Conservation (phyloP, 2,329 filamentous ascomycete species). For the Botrytis tulipae region DNA sequence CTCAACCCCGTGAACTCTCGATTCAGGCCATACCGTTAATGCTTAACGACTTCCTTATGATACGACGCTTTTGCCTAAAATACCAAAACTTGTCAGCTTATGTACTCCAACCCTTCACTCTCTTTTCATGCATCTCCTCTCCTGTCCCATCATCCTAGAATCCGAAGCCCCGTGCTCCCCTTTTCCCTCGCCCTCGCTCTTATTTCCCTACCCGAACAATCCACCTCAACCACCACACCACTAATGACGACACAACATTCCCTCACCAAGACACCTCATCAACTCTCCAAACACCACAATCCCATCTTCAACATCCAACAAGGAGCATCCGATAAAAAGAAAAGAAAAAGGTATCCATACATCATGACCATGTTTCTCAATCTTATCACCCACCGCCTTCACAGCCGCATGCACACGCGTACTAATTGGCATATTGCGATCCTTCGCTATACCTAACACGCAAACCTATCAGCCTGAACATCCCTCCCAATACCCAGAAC, state of each 20-base stretch:
- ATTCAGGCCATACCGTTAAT: not conserved
- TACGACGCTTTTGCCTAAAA: not conserved
- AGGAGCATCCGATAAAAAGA: not conserved
- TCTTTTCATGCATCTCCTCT: too few species aligned
- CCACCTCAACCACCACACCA: not conserved
- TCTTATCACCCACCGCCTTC: not conserved
- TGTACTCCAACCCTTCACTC: not conserved
- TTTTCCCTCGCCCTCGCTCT: not conserved
- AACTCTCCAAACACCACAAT: not conserved
- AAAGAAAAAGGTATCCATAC: not conserved
- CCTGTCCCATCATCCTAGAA: not conserved
- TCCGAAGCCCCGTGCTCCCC: too few species aligned
- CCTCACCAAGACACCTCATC: not conserved
- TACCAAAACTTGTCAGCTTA: not conserved
- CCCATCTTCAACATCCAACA: not conserved
- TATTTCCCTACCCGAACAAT: not conserved
- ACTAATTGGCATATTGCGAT: not conserved
- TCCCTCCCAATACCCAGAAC: too few species aligned
- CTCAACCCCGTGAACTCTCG: not conserved
- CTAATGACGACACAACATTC: not conserved
- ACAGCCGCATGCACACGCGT: not conserved
- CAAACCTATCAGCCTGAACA: not conserved
- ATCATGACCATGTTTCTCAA: constrained; percentile 4
- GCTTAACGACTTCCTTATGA: not conserved
- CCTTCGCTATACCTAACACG: not conserved